Percentiles rank a stretch among this genome's conserved stretches.
Conservation (phyloP, 176 grass and related monocot genomes). For the Cenchrus purpureus region DNA sequence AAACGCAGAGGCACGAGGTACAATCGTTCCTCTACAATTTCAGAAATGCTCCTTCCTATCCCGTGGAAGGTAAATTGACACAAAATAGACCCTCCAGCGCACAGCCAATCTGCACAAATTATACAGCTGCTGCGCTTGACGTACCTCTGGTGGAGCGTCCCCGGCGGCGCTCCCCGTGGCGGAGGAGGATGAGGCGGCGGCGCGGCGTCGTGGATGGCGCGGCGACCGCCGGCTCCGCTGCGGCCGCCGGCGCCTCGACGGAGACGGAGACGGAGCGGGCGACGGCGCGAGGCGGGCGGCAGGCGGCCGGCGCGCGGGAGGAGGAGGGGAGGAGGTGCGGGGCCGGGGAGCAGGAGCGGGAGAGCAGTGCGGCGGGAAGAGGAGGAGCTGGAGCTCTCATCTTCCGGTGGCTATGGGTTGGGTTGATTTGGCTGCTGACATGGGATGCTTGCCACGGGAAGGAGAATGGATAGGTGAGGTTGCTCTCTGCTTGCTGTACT, state of each 20-base stretch:
- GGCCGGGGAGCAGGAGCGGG: conserved; percentile 31
- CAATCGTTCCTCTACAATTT: background rate
- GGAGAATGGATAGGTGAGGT: conserved; percentile 11
- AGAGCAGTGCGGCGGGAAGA: conserved; percentile 1
- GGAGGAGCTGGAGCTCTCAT: conserved; percentile 45
- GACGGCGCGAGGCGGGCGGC: conserved; percentile 31
- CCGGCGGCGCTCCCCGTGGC: conserved; percentile 71
- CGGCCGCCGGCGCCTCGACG: conserved; percentile 30
- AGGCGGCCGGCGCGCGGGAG: background rate
- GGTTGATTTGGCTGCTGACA: conserved; percentile 17
- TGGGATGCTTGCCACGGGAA: background rate
- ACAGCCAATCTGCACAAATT: background rate
- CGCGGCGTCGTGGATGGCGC: conserved; percentile 14
- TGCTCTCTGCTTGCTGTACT: too few species aligned
- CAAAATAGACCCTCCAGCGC: background rate
- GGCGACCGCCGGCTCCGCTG: conserved; percentile 15
- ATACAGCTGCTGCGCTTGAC: background rate
- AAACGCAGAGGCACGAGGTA: background rate
- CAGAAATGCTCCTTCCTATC: background rate
- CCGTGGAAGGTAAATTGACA: background rate
- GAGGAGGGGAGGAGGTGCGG: conserved; percentile 25
- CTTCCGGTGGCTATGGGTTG: conserved; percentile 13
- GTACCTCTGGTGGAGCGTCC: conserved; percentile 73
- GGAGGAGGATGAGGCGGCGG: conserved; percentile 83
- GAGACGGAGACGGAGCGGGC: conserved; percentile 59